Evolutionary conservation across 2,329 filamentous ascomycete genomes (phyloP), one percentile per base, ranked within the genome.

Genomic region (Colletotrichum graminicola): DNA sequence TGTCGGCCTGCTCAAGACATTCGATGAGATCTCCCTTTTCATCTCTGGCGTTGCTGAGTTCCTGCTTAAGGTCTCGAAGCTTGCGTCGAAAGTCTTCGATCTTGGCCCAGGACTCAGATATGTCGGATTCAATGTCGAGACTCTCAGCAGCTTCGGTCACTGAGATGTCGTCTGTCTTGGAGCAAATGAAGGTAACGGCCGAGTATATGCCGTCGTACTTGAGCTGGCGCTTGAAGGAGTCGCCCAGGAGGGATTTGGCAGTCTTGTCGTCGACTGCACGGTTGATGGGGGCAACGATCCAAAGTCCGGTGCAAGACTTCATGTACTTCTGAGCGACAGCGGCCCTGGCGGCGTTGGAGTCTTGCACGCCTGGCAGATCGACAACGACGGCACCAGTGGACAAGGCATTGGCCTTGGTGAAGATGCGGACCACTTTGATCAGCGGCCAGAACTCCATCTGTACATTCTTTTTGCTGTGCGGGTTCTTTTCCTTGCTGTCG

Each of bases 211-310:
- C 86, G 69, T 91, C 89, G 75, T 88, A 87, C 69, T 89, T 87
- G 5, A 91, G 79, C 74, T 91, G 89, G 0, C 85, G 81, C 75
- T 86, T 88, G 80, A 90, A 90, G 0, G 84, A 83, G 26, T 88
- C 83, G 0, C 88, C 88, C 8, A 91, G 80, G 1, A 91, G 79
- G 0, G 82, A 84, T 67, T 88, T 87, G 1, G 89, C 88, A 1
- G 86, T 84, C 75, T 90, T 89, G 73, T 90, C 87, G 73, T 90
- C 87, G 2, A 91, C 87, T 1, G 87, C 87, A 16, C 89, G 81
- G 51, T 82, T 88, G 71, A 92, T 91, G 0, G 88, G 88, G 2
- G 89, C 87, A n/a, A 90, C 86, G 63, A 91, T 87, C 88, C 88
- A 91, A 0, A 91, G 77, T 3, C 86, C 84, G 2, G 85, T 87